Evolutionary conservation across 257 asterid genomes (phyloP).

Genomic region (Henckelia pumila): DNA sequence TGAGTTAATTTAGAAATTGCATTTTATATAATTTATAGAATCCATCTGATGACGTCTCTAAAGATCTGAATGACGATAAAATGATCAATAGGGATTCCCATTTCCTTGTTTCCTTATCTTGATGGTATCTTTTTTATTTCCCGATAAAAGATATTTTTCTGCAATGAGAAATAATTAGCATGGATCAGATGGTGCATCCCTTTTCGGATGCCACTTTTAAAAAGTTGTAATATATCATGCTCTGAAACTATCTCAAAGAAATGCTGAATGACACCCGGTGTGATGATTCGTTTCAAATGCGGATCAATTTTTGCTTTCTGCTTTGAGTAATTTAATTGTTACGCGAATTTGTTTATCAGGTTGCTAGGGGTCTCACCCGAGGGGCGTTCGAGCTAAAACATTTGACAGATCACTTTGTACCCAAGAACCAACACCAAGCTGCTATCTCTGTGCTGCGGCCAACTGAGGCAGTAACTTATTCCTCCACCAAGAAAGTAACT

Average conservation of each 20-base stretch:
- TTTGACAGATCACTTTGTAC: constrained; percentile 45
- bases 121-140: too few relatives aligned
- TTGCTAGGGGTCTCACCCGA: constrained; percentile 77
- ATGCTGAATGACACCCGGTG: not conserved
- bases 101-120: not conserved
- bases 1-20: not conserved
- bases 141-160: too few relatives aligned
- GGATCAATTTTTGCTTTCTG: not conserved
- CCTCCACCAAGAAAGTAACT: constrained; percentile 49
- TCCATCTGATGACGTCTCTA: not conserved
- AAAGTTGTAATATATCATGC: not conserved
- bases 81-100: not conserved
- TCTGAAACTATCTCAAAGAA: not conserved
- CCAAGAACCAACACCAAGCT: constrained; percentile 32
- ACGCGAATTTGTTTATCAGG: constrained; percentile 41
- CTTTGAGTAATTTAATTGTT: too few relatives aligned
- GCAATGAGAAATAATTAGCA: not conserved
- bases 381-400: constrained; percentile 80
- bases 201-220: not conserved
- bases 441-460: constrained; percentile 50
- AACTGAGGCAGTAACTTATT: constrained; percentile 40
- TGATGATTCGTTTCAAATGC: not conserved
- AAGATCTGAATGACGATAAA: not conserved
- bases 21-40: not conserved
- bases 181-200: not conserved